Percentiles rank a stretch among this genome's conserved stretches.
These are phyloP conservation scores for Phytopythium cucurbitacearum DNA, from an alignment of 352 stramenopile species.

Conservation along the genomic window DNA sequence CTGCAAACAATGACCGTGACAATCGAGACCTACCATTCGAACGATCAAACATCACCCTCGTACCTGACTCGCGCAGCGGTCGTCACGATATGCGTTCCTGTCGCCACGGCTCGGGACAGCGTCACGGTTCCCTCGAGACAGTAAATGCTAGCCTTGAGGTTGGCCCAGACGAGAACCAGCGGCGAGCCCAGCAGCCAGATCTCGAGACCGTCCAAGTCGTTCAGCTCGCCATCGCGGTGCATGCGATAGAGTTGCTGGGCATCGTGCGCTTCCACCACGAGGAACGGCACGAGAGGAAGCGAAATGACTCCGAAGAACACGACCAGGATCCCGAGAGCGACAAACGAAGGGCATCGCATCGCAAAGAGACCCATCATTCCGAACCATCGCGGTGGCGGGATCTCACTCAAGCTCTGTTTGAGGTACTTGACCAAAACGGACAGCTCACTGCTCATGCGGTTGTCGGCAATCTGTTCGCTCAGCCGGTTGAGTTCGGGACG, in stretches of 20 bases:
- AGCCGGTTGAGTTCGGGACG: conserved; percentile 48
- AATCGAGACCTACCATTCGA: conserved; percentile 4
- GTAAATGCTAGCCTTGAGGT: conserved; percentile 64
- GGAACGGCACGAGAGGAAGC: conserved; percentile 54
- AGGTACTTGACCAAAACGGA: conserved; percentile 59
- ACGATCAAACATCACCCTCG: neutral
- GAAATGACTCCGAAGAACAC: conserved; percentile 53
- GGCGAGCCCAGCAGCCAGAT: conserved; percentile 69
- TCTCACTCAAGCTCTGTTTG: conserved; percentile 46
- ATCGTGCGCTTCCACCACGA: conserved; percentile 36
- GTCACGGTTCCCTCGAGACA: conserved; percentile 64
- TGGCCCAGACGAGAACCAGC: conserved; percentile 65
- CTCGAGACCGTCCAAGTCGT: conserved; percentile 57
- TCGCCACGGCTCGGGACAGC: conserved; percentile 53
- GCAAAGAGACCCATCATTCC: conserved; percentile 41
- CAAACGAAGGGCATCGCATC: conserved; percentile 63
- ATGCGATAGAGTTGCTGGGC: conserved; percentile 26
- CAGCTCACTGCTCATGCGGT: conserved; percentile 41
- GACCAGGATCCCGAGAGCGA: conserved; percentile 39
- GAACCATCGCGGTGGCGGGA: conserved; percentile 42
- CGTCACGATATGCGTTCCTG: conserved; percentile 53
- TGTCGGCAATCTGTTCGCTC: conserved; percentile 34
- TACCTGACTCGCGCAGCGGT: conserved; percentile 44
- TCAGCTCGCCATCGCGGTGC: conserved; percentile 27
- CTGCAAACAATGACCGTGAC: conserved; percentile 7